Evolutionary conservation across 208 protist species (phyloP).

Genomic region (Trypanosoma cruzi): DNA sequence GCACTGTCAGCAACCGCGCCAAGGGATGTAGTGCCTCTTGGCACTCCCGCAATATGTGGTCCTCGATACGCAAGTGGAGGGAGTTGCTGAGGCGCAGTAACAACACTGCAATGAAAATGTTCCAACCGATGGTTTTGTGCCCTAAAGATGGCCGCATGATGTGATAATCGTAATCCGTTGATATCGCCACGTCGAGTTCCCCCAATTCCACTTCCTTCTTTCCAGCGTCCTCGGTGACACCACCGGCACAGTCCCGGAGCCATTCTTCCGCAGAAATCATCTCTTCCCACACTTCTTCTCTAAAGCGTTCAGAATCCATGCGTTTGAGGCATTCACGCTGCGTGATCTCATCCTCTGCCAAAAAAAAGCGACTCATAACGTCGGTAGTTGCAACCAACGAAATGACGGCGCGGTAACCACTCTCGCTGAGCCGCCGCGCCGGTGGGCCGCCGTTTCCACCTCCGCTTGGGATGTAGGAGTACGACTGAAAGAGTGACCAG

Average conservation of each 20-base stretch:
- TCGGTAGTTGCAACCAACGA: conserved; percentile 7
- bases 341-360: conserved; percentile 16
- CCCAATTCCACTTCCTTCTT: background rate
- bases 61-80: background rate
- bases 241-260: background rate
- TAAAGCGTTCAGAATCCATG: conserved; percentile 19
- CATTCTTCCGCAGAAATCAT: conserved; percentile 1
- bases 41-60: background rate
- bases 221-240: background rate
- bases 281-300: conserved; percentile 23
- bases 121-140: conserved; percentile 11
- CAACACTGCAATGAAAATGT: conserved; percentile 12
- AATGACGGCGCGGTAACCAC: conserved; percentile 26
- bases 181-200: background rate
- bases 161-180: conserved; percentile 12
- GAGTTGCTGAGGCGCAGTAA: conserved; percentile 5
- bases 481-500: conserved; percentile 46
- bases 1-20: background rate
- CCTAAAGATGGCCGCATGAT: conserved; percentile 4
- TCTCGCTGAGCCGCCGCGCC: conserved; percentile 17
- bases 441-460: background rate
- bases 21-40: background rate
- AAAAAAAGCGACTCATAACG: conserved; percentile 16
- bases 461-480: conserved; percentile 29
- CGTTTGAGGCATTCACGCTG: conserved; percentile 2